Conservation (phyloP, 306 rosid genomes). For the Lathyrus aphaca region DNA sequence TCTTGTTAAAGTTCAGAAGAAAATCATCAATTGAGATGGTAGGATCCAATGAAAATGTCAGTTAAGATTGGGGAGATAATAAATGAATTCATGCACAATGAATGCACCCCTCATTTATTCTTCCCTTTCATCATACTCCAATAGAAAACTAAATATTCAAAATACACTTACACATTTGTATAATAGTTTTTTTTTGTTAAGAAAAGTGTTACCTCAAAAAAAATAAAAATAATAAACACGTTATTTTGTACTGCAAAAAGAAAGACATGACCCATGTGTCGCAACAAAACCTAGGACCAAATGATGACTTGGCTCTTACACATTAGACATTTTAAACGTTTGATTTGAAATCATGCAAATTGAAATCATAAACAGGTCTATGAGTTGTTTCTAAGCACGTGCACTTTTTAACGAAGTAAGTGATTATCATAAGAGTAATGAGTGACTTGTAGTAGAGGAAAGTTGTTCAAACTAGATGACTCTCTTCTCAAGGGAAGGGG, state of each 20-base stretch:
- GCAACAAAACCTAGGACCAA: constrained; percentile 5
- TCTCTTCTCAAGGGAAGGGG: too few species aligned
- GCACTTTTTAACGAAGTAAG: too few species aligned
- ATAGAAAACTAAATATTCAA: constrained; percentile 6
- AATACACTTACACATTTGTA: too few species aligned
- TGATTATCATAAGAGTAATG: too few species aligned
- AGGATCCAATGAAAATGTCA: constrained; percentile 68
- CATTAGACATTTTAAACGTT: background rate
- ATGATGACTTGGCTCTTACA: constrained; percentile 23
- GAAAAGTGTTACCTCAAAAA: too few species aligned
- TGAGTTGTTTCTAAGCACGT: too few species aligned
- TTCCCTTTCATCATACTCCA: background rate
- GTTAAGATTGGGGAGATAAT: constrained; percentile 40
- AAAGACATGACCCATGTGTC: constrained; percentile 38
- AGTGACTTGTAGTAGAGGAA: too few species aligned
- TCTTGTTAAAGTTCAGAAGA: constrained; percentile 51
- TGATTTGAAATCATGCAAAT: too few species aligned
- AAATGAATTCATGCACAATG: constrained; percentile 61
- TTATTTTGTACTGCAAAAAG: constrained; percentile 4
- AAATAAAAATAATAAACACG: too few species aligned
- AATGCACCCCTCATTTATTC: constrained; percentile 41
- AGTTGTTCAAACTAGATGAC: too few species aligned
- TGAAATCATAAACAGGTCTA: too few species aligned
- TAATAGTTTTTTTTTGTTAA: too few species aligned
- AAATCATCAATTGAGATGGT: constrained; percentile 47